Percentiles rank a stretch among this genome's conserved stretches.
Conservation (phyloP, 192 early-diverging fungal species). For the Pilaira anomala region DNA sequence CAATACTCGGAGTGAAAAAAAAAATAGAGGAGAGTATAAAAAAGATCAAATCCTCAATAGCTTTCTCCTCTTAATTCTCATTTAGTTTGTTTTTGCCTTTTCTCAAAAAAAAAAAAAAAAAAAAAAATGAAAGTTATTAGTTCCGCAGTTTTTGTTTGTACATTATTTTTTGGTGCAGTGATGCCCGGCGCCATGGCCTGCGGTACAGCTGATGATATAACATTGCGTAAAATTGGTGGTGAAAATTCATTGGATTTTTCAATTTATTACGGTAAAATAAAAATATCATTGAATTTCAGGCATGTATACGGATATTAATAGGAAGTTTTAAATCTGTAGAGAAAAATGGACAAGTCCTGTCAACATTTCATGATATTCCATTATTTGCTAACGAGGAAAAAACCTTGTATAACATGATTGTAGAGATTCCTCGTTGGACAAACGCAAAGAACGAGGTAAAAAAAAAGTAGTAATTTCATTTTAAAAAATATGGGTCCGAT, state of each 20-base stretch:
- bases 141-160: no score
- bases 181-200: no score
- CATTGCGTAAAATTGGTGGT: constrained; percentile 74
- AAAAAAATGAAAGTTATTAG: no score
- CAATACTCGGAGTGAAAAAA: no score
- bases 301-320: neutral
- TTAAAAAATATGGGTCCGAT: no score
- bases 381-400: constrained; percentile 86
- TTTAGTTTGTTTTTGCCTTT: no score
- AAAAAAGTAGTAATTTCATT: neutral
- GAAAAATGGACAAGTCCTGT: constrained; percentile 79
- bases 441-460: constrained; percentile 94
- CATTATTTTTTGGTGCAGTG: no score
- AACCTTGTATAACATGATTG: constrained; percentile 94
- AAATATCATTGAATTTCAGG: no score
- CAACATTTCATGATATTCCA: constrained; percentile 98
- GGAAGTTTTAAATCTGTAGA: constrained; percentile 36
- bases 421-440: constrained; percentile 98
- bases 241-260: constrained; percentile 83
- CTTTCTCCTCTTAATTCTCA: no score
- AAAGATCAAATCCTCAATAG: no score
- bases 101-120: no score
- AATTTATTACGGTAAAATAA: constrained; percentile 70
- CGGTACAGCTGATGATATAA: constrained; percentile 25
- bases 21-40: no score